Conservation (phyloP, 257 asterid species). For the Nicotiana tomentosiformis region DNA sequence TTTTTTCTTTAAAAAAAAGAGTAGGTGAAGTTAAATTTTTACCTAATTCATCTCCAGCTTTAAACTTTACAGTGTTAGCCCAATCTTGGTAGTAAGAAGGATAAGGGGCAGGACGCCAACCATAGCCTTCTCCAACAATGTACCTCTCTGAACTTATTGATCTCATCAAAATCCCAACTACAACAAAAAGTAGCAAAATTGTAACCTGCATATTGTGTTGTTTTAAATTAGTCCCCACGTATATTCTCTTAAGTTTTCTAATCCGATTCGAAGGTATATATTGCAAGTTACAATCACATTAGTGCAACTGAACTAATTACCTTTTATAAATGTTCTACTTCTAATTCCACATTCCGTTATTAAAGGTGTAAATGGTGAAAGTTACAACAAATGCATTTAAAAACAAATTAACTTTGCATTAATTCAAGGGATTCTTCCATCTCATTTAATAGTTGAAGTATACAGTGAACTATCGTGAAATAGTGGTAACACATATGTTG, state of each 20-base stretch:
- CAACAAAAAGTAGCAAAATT: neutral
- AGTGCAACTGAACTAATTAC: neutral
- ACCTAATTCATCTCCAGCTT: constrained; percentile 1
- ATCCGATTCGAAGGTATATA: neutral
- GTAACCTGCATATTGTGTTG: neutral
- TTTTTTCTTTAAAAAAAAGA: neutral
- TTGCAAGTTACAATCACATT: neutral
- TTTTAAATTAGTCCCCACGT: neutral
- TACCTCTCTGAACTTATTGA: neutral
- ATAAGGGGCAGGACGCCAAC: neutral
- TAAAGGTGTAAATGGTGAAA: neutral
- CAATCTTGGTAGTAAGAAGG: neutral
- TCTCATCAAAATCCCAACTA: neutral
- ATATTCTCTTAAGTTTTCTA: neutral
- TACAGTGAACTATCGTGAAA: too few relatives aligned
- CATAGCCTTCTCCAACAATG: constrained; percentile 4
- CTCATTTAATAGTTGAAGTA: neutral
- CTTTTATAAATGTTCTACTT: neutral
- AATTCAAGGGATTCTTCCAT: neutral
- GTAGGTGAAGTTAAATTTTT: neutral
- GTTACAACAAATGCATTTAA: neutral
- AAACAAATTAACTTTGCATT: neutral
- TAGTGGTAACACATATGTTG: too few relatives aligned
- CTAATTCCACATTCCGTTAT: neutral
- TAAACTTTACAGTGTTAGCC: neutral